Base-by-base conservation (phyloP, 2,329 filamentous ascomycete species). In the Hymenoscyphus infarciens region DNA sequence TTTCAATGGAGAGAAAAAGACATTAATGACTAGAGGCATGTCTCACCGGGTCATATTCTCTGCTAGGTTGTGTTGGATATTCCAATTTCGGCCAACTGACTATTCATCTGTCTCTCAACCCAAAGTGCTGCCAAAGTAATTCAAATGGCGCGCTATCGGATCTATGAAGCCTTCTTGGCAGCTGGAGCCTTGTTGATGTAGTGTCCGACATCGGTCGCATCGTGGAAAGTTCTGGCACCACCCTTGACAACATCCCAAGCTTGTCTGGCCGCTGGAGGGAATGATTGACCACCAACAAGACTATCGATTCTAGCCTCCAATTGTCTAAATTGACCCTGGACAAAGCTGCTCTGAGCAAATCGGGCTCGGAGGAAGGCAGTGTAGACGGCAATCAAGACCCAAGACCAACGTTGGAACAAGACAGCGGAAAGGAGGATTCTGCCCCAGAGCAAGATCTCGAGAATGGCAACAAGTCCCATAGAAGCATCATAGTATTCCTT, bases 401-500 rank as follows among this genome's bases (percentile, higher is more conserved):
- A 97, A 67, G 91, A 95, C 70, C 92, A 89, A 76, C 89, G 91
- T 79, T 88, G 87, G 85, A 98, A 98, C 70, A 96, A 82, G 67
- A 98, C 79, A 66, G 92, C 91, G 35, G 91, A 89, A 61, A 92
- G 78, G 57, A 96, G 74, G 61, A 99, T 80, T 73, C 95, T 92
- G 77, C 90, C 80, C 88, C 93, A 96, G 64, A 98, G 86, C 49
- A 85, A 79, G 69, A 98, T 91, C 81, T 99, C 95, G 63, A 99
- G 90, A 56, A 83, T 81, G 42, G 94, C 90, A 35, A 99, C 95
- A 65, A 98, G 81, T 63, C 90, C 91, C 95, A 99, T 99, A 77
- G 92, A 96, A 65, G 86, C 80, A 76, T 99, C 95, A 75, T 99
- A 99, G 85, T 98, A 97, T 76, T 92, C 87, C 87, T 98, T 98